Base-by-base conservation (phyloP, 148 eudicot species). In the Rhododendron ovatum region DNA sequence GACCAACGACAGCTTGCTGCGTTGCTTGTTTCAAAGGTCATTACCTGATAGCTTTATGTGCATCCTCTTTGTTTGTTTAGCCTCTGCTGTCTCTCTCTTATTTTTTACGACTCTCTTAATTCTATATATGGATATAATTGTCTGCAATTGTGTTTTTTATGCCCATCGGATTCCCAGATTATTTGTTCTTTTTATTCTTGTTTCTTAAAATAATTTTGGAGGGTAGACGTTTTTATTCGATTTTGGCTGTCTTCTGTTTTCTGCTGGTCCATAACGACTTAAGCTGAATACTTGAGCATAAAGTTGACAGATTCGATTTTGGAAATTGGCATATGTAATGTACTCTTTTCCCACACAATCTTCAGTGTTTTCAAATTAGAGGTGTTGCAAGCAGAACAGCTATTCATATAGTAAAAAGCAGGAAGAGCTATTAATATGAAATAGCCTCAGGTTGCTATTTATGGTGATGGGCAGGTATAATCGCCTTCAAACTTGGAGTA, bases 11-110 rank as follows among this genome's bases (percentile, higher is more conserved):
- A 89, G 59, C 95, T 96, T 51, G 98, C 98, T 71, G 99, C 98
- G 5, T 88, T 97, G 85, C 91, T 97, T 88, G 99, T 89, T 83
- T 97, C 99, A 73, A 97, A 95, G 99, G 99, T 95, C 28, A 81
- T 30, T 14, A 17, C 48, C 37, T 75, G 75, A 3, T 28, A n/a
- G 15, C 30, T 28, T 26, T 15, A 9, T 85, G 22, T 67, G 45
- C 30, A 9, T 18, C 39, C 28, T 55, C 11, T 86, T 43, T 61
- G 12, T 11, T 33, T 43, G 37, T 39, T 81, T 67, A 3, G 53
- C 22, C 48, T 8, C 41, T 61, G 24, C 24, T 51, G 3, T 45
- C 17, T 81, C 24, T 41, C 22, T 18, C 6, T 11, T 55, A 50
- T 80, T 43, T 55, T 7, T 65, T 26, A 37, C 35, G 20, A 39